Evolutionary conservation across 192 early-diverging fungal genomes (phyloP).

Genomic region (Lobosporangium transversale): DNA sequence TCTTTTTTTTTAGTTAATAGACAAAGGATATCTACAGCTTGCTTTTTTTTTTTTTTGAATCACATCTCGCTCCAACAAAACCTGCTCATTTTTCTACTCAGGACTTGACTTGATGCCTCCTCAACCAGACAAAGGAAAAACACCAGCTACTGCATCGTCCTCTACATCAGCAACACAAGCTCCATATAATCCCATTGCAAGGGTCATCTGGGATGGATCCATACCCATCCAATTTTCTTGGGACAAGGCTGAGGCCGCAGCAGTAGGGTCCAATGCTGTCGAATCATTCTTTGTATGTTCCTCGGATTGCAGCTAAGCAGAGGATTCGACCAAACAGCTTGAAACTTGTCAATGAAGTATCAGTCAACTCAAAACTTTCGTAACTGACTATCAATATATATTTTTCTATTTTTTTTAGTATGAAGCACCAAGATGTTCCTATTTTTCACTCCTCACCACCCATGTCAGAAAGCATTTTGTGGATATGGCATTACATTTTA

Average conservation of each 20-base stretch:
- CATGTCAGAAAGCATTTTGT: conserved; percentile 61
- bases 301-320: no score
- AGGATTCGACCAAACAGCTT: no score
- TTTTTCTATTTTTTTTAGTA: conserved; percentile 38
- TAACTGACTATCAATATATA: no score
- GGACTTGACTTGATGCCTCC: conserved; percentile 37
- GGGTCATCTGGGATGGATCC: conserved; percentile 60
- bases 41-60: no score
- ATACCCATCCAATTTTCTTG: conserved; percentile 57
- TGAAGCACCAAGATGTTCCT: conserved; percentile 67
- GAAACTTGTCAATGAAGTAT: no score
- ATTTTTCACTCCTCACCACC: conserved; percentile 66
- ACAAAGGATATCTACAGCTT: no score
- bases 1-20: no score
- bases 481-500: conserved; percentile 53
- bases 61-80: no score
- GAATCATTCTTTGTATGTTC: conserved; percentile 52
- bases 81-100: no score
- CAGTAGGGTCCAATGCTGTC: conserved; percentile 48
- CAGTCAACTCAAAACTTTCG: no score
- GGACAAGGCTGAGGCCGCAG: conserved; percentile 44
- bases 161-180: conserved; percentile 23
- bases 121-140: conserved; percentile 42
- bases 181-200: conserved; percentile 55
- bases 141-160: conserved; percentile 33